Base-by-base conservation (phyloP, 2,329 filamentous ascomycete species). In the Diplodia sapinea region DNA sequence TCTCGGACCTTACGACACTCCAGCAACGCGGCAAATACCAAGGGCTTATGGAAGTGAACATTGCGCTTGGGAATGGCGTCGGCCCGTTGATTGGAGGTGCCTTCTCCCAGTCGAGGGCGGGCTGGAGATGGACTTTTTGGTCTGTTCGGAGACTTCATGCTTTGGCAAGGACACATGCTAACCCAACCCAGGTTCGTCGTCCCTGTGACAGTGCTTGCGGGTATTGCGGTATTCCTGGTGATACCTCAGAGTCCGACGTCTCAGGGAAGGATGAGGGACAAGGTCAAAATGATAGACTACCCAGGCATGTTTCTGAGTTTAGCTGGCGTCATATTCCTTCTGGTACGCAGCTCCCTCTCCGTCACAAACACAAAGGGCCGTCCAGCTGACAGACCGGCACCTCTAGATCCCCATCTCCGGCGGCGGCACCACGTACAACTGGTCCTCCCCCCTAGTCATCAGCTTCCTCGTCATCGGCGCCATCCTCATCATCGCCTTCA, bases 331-430 rank as follows among this genome's bases (percentile, higher is more conserved):
- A 70, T 74, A 1, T 65, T 77, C 9, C 49, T 72, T 3, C 63
- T 76, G 23, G 73, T 79, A 31, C 20, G 23, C 23, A 12, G 7
- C 73, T 70, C 50, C 51, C 73, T 4, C 77, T 70, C 68, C 68
- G 85, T 4, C 76, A 82, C 51, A 82, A 26, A 26, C 82, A 13
- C 72, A 81, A 43, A 75, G 76, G 3, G 26, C 26, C 29, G 40
- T 67, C 62, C 54, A 12, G 59, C 70, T 26, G 72, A 74, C 13
- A 68, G 62, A n/a, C 40, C 13, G 7, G 15, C 7, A n/a, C 67
- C 71, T 15, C n/a, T 4, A 63, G 59, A 87, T 91, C 55, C 88
- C 88, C 0, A 83, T 90, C 15, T 89, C 87, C 3, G 87, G 87
- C n/a, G 86, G 85, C 68, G 86, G 84, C 1, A 81, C 83, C 0